Evolutionary conservation across 1,284 basidiomycete genomes (phyloP), one percentile per base, ranked within the genome.

Genomic region (Cerrena zonata): DNA sequence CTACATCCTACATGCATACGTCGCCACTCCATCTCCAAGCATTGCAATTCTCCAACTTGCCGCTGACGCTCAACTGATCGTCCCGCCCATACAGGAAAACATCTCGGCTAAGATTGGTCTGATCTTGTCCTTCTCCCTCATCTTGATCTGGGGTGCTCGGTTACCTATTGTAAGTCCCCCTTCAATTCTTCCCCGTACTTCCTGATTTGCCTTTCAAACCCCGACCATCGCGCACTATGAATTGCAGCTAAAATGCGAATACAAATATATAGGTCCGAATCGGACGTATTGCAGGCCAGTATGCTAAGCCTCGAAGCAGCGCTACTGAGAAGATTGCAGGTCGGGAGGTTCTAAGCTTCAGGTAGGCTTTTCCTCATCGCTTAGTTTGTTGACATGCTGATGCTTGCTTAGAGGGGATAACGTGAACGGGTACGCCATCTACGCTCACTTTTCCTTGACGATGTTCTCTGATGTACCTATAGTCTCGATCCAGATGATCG

Each of bases 41-140:
- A n/a, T n/a, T n/a, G n/a, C n/a, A n/a, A n/a, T n/a, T n/a, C n/a
- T n/a, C n/a, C n/a, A n/a, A n/a, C n/a, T n/a, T n/a, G n/a, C n/a
- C n/a, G n/a, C n/a, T n/a, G n/a, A n/a, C n/a, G n/a, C n/a, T n/a
- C n/a, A n/a, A n/a, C n/a, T n/a, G n/a, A n/a, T n/a, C n/a, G n/a
- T n/a, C n/a, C n/a, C n/a, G n/a, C n/a, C n/a, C n/a, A n/a, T n/a
- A 24, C 61, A 93, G 86, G 84, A 92, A 69, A 94, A 94, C 54
- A 94, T 99, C 58, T 86, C 94, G 46, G 85, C 89, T 49, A 96
- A 97, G 67, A 86, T 99, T 49, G 94, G 94, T 4, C 79, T 99
- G 22, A 91, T 96, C 58, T 78, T 99, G 5, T 90, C 94, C 12
- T 96, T 98, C 78, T 95, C 92, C 15, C 78, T 99, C 43, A 92